phyloP scores from a whole-genome alignment of 106 monocot species.

The Apostasia ramifera region DNA sequence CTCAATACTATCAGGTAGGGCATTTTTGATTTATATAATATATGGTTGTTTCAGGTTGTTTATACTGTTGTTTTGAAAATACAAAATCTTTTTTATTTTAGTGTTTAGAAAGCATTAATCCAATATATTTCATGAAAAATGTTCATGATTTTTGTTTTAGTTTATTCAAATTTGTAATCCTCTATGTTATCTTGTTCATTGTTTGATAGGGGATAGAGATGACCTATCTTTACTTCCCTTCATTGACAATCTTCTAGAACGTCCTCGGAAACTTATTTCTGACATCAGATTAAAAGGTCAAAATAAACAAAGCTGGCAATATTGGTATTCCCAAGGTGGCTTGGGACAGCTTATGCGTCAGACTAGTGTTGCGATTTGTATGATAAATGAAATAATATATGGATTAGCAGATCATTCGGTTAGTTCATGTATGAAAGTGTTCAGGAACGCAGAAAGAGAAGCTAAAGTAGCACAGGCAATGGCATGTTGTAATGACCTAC shows the following conservation, averaged over 20 bases:
- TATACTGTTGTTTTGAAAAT: not conserved
- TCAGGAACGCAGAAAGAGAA: slow-evolving; percentile 14
- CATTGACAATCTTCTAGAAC: slow-evolving; percentile 68
- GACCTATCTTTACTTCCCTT: slow-evolving; percentile 43
- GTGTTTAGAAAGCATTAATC: not conserved
- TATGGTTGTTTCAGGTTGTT: not conserved
- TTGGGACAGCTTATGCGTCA: slow-evolving; percentile 62
- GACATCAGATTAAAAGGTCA: slow-evolving; percentile 57
- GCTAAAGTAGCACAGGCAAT: slow-evolving; percentile 8
- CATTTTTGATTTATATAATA: slow-evolving; percentile 3
- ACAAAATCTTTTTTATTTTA: not conserved
- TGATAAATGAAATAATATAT: slow-evolving; percentile 89
- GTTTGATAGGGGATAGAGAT: slow-evolving; percentile 32
- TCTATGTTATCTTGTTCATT: slow-evolving; percentile 8
- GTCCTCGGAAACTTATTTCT: slow-evolving; percentile 53
- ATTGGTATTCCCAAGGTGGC: slow-evolving; percentile 53
- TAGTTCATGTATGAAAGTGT: slow-evolving; percentile 27
- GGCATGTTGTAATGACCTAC: not conserved
- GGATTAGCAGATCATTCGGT: slow-evolving; percentile 55
- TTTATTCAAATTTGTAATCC: no score
- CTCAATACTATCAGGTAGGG: slow-evolving; percentile 67
- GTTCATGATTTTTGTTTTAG: no score
- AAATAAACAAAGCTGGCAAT: slow-evolving; percentile 52
- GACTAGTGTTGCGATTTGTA: slow-evolving; percentile 71
- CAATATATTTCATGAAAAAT: not conserved